Evolutionary conservation across 2,329 filamentous ascomycete genomes (phyloP), one percentile per base, ranked within the genome.

Genomic region (Epichloe uncinata): DNA sequence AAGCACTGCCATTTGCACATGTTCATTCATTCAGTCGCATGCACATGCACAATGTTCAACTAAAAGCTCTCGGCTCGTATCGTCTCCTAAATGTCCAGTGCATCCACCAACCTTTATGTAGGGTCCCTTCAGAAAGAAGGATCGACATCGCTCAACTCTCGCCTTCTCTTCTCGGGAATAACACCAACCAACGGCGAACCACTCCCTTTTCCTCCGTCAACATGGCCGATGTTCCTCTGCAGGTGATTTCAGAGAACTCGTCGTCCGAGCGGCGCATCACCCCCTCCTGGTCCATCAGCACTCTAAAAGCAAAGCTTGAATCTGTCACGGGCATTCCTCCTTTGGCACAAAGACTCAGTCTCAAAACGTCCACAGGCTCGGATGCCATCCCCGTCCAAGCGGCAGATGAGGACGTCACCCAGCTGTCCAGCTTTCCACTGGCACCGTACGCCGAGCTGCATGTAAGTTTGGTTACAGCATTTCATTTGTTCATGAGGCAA

Each of bases 261-360:
- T 79, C 83, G 45, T 90, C 88, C 47, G 93, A 98, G 70, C 85
- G 91, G 54, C 87, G 93, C 57, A 82, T 97, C 65, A 91, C 87
- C 26, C 91, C 91, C 13, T 84, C 90, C 57, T 98, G 93, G 93
- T 84, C 84, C 54, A 84, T 98, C 62, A 74, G 77, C 50, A 82
- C 87, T 60, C 77, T 97, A 60, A 95, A 91, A 71, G 70, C 75
- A 48, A 94, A 93, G 67, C 81, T 98, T 47, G 91, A 97, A 68
- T 85, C 88, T 54, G 83, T 97, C 68, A 97, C 91, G 2, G 93
- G 93, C 54, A 82, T 97, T 37, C 91, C 93, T 15, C 86, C 90
- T 11, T 77, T 77, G 33, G 81, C 77, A 53, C 93, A 97, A 66
- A 79, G 74, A 54, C 76, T 98, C 54, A 81, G 74, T 33, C 73